Evolutionary conservation across 1,284 basidiomycete species (phyloP).

Genomic region (Malassezia yamatoensis): DNA sequence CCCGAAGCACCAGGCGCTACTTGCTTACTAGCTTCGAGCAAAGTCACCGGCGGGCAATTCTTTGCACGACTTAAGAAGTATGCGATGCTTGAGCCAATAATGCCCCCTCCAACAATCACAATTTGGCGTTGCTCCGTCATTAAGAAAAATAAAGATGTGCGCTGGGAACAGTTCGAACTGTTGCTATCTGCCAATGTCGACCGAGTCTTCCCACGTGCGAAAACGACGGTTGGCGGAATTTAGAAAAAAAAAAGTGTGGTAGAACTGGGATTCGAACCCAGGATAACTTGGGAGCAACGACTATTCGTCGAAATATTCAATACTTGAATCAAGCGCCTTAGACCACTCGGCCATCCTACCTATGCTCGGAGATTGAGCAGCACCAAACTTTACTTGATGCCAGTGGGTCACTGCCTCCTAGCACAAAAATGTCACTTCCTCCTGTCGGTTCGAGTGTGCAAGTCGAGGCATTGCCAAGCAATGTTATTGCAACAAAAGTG

Average conservation of each 20-base stretch:
- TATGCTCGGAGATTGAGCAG: no score
- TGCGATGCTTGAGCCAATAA: slow-evolving; percentile 74
- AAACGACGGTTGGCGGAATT: slow-evolving; percentile 1
- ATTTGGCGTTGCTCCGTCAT: slow-evolving; percentile 26
- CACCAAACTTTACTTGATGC: no score
- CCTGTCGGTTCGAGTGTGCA: not conserved
- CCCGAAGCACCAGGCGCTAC: slow-evolving; percentile 63
- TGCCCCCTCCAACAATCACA: slow-evolving; percentile 53
- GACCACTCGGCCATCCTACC: slow-evolving; percentile 24
- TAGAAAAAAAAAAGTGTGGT: slow-evolving; percentile 16
- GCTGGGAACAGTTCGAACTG: not conserved
- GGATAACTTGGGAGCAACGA: slow-evolving; percentile 18
- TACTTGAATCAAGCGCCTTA: slow-evolving; percentile 23
- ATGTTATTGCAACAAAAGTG: not conserved
- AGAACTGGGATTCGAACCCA: slow-evolving; percentile 24
- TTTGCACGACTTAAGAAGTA: slow-evolving; percentile 56
- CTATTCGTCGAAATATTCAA: slow-evolving; percentile 14
- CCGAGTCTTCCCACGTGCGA: not conserved
- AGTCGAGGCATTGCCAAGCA: not conserved
- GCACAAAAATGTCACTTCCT: not conserved
- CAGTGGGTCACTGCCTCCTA: no score
- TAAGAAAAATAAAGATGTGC: not conserved
- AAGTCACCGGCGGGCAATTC: slow-evolving; percentile 38
- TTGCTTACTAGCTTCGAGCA: slow-evolving; percentile 64
- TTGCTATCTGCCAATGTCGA: not conserved